Percentiles rank a stretch among this genome's conserved stretches.
Conservation (phyloP, 2,329 filamentous ascomycete species). For the Trichoderma cornu-damae region DNA sequence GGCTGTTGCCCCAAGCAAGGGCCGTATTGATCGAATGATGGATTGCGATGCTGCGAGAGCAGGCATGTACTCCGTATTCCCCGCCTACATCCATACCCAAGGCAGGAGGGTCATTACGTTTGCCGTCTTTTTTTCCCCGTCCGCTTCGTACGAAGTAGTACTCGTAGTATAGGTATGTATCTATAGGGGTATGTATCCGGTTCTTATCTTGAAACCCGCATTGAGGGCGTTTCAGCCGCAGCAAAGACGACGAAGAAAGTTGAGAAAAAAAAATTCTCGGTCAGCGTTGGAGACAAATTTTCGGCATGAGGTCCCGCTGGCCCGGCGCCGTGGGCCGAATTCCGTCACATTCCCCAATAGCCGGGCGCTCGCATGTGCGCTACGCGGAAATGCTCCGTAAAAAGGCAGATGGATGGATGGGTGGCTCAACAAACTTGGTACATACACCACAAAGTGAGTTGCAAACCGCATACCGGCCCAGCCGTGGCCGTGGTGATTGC, state of each 20-base stretch:
- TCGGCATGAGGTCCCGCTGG: not conserved
- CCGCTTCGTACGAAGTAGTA: too few relatives aligned
- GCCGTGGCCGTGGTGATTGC: too few relatives aligned
- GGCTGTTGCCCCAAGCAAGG: not conserved
- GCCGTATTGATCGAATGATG: not conserved
- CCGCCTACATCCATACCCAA: not conserved
- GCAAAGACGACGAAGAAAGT: not conserved
- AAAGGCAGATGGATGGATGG: too few relatives aligned
- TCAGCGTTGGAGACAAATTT: not conserved
- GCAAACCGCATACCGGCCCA: too few relatives aligned
- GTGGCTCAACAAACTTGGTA: too few relatives aligned
- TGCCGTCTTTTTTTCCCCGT: not conserved
- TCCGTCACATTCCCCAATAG: not conserved
- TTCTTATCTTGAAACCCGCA: not conserved
- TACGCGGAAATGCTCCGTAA: not conserved
- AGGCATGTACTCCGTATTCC: not conserved
- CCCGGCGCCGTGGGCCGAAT: conserved; percentile 3
- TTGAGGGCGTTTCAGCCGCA: not conserved
- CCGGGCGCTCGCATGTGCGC: not conserved
- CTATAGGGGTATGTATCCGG: too few relatives aligned
- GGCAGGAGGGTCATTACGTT: not conserved
- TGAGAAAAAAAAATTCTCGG: not conserved
- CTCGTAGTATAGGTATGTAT: too few relatives aligned
- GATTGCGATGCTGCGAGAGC: too few relatives aligned
- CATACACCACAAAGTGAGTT: too few relatives aligned